Evolutionary conservation across 2,329 filamentous ascomycete genomes (phyloP), one percentile per base, ranked within the genome.

Genomic region (Penicillium janthinellum): DNA sequence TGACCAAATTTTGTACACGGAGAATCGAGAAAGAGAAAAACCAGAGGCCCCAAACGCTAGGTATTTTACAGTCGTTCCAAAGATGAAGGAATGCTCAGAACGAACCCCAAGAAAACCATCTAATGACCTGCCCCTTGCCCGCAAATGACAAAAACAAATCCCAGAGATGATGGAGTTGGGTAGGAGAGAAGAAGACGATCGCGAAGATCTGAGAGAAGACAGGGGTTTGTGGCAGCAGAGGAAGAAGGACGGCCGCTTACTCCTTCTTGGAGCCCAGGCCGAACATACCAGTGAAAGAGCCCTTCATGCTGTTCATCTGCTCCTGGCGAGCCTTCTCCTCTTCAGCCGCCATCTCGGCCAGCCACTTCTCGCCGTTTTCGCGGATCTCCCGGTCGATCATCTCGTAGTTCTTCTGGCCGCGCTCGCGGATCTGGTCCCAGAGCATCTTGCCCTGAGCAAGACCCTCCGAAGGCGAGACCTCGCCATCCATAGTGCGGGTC

Each of bases 381-480:
- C 90, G 85, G 69, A 99, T 96, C 80, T 96, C 90, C 78, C 88
- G 89, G 77, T 98, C 94, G 63, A 98, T 84, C 67, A 88, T 79
- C 81, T 96, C 87, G 78, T 98, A 99, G 77, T 93, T 90, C 75
- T 89, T 89, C 79, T 93, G 90, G 37, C 95, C 95, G 52, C 92
- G 86, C 79, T 99, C 95, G 52, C 95, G 88, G 53, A 95, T 92
- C 76, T 96, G 88, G 73, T 99, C 95, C 78, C 93, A 92, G 66
- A 97, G 82, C 91, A 98, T 97, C 85, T 98, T 99, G 70, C 94
- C 95, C 77, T 96, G 88, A 2, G 90, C 88, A 62, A 95, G 86
- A 12, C 90, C 92, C 73, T 96, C 91, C 2, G 84, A 83, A 0
- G 90, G 84, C 67, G 84, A 87, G 64, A 86, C 83, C 73, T 93